Evolutionary conservation across 2,329 filamentous ascomycete genomes (phyloP).

Genomic region (Xylariaceae sp.): DNA sequence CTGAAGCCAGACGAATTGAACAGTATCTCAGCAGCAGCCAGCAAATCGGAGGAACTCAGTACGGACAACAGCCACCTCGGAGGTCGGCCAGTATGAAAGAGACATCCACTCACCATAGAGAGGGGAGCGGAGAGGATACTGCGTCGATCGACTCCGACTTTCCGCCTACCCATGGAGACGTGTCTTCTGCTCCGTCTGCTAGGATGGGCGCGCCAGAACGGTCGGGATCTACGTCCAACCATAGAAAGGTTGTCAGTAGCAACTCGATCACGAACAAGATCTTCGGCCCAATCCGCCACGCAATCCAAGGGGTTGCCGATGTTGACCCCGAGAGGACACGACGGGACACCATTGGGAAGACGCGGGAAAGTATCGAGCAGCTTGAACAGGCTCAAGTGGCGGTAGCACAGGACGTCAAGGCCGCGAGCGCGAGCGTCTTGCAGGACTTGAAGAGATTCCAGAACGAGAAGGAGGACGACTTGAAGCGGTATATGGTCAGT

Average conservation of each 20-base stretch:
- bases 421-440: slow-evolving; percentile 82
- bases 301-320: slow-evolving; percentile 92
- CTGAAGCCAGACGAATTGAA: slow-evolving; percentile 88
- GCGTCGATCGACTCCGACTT: slow-evolving; percentile 96
- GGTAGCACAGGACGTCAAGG: slow-evolving; percentile 85
- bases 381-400: slow-evolving; percentile 87
- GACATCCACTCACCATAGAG: slow-evolving; percentile 43
- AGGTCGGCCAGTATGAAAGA: slow-evolving; percentile 60
- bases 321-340: slow-evolving; percentile 91
- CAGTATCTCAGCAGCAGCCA: slow-evolving; percentile 79
- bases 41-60: slow-evolving; percentile 37
- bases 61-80: slow-evolving; percentile 52
- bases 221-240: slow-evolving; percentile 43
- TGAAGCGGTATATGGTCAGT: slow-evolving; percentile 91
- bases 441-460: slow-evolving; percentile 92
- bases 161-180: slow-evolving; percentile 77
- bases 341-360: slow-evolving; percentile 92
- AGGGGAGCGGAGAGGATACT: slow-evolving; percentile 66
- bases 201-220: slow-evolving; percentile 64
- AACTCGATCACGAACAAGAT: slow-evolving; percentile 90
- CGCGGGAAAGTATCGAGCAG: slow-evolving; percentile 76
- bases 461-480: slow-evolving; percentile 87
- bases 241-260: slow-evolving; percentile 79
- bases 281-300: slow-evolving; percentile 91
- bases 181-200: slow-evolving; percentile 62